Evolutionary conservation across 345 rosid genomes (phyloP), one percentile per base, ranked within the genome.

Genomic region (Salix brachista): DNA sequence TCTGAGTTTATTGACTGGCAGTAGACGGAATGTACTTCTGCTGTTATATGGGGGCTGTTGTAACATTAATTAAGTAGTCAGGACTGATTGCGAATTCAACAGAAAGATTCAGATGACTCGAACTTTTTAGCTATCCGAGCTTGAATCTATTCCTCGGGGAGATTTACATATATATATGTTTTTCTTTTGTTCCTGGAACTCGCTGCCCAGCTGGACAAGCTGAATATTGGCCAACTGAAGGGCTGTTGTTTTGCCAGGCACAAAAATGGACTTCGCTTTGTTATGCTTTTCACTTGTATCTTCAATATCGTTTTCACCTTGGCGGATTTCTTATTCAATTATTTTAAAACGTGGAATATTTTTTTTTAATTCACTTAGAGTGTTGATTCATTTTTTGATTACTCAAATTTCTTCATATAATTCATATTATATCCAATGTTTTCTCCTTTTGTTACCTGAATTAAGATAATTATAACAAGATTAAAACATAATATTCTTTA

Each of bases 1-100:
- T 84, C 75, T 37, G 83, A 79, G 78, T 77, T 72, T 83, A 76
- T 78, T 78, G 75, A 78, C 84, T 68, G 66, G 74, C 66, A 69
- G 71, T 72, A 75, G 69, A 61, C 80, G 69, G 77, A 68, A 67
- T 78, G 62, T 61, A 5, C 64, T 72, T 70, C 8, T 56, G 62
- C 17, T 65, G 65, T 25, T 14, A 9, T 42, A 71, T 4, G 68
- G 52, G 50, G 50, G 75, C n/a, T 54, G 83, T 70, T 84, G 76
- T 69, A 81, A 73, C 75, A 71, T 36, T 32, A n/a, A 69, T 68
- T 30, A 48, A 32, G 58, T 76, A 62, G 75, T 39, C 62, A 65
- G 67, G 28, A 69, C 74, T 62, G 75, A 66, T 72, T 28, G 69
- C 26, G 56, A 73, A 75, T 30, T 68, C 64, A 30, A 73, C 37